Evolutionary conservation across 768 basidiomycete genomes (phyloP).

Genomic region (Suillus bovinus): DNA sequence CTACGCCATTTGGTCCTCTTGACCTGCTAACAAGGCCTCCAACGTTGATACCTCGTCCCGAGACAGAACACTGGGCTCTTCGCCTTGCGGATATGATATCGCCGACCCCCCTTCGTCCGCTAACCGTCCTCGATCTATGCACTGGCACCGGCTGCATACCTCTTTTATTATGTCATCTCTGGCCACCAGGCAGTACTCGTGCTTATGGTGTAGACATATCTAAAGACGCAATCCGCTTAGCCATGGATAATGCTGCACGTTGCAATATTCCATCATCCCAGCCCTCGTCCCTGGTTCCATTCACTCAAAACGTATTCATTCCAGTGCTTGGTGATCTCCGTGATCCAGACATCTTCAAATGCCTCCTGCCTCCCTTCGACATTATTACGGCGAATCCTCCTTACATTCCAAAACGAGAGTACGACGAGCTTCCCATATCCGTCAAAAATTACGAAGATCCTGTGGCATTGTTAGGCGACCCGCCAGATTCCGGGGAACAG

Average conservation of each 20-base stretch:
- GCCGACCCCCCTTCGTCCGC: constrained; percentile 28
- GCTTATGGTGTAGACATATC: constrained; percentile 73
- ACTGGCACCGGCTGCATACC: constrained; percentile 94
- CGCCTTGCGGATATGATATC: constrained; percentile 53
- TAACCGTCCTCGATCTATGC: constrained; percentile 80
- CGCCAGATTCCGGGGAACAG: constrained; percentile 33
- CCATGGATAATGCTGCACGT: constrained; percentile 43
- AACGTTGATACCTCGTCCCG: constrained; percentile 90
- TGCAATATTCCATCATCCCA: constrained; percentile 20
- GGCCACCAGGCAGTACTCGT: constrained; percentile 52
- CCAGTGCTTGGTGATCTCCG: constrained; percentile 49
- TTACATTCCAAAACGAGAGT: constrained; percentile 76
- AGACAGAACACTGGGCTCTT: constrained; percentile 85
- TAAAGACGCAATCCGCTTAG: constrained; percentile 52
- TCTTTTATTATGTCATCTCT: constrained; percentile 71
- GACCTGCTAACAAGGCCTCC: constrained; percentile 73
- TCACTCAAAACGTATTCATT: constrained; percentile 31
- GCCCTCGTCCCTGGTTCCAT: constrained; percentile 1
- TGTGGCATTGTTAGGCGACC: constrained; percentile 78
- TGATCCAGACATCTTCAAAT: constrained; percentile 21
- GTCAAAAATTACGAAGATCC: constrained; percentile 83
- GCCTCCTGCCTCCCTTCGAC: constrained; percentile 58
- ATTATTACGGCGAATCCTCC: constrained; percentile 85
- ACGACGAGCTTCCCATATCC: constrained; percentile 58
- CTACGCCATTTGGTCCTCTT: constrained; percentile 86